Conservation (phyloP, 208 protist species). For the Leptomonas seymouri region DNA sequence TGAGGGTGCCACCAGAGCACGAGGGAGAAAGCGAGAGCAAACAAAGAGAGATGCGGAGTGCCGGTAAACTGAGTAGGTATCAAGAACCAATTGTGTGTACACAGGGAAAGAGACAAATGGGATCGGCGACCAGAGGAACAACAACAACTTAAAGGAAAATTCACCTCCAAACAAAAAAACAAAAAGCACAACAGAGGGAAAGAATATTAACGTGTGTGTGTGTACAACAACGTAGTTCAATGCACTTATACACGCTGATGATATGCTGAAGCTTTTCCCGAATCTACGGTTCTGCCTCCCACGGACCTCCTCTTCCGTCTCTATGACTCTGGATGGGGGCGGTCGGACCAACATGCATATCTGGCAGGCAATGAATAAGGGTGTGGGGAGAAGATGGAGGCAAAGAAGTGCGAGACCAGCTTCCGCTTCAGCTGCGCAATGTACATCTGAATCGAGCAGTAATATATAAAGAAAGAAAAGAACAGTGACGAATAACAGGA, state of each 20-base stretch:
- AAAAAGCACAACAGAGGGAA: not conserved
- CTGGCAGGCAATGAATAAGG: not conserved
- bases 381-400: not conserved
- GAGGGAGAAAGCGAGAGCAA: no score
- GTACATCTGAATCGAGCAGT: slow-evolving; percentile 6
- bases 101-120: slow-evolving; percentile 15
- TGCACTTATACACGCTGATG: not conserved
- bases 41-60: no score
- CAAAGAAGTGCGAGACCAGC: not conserved
- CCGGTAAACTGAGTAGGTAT: no score
- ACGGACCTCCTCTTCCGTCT: no score
- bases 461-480: slow-evolving; percentile 15
- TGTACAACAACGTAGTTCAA: not conserved
- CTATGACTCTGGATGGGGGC: no score
- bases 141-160: not conserved
- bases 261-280: not conserved
- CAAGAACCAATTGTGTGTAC: not conserved
- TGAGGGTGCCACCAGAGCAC: no score
- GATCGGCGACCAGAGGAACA: not conserved
- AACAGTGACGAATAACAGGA: not conserved
- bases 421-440: not conserved
- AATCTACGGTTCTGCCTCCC: not conserved
- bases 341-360: not conserved
- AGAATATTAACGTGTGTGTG: not conserved
- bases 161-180: not conserved